Percentiles rank a stretch among this genome's conserved stretches.
phyloP scores from a whole-genome alignment of 345 rosid genomes.

The Firmiana major region DNA sequence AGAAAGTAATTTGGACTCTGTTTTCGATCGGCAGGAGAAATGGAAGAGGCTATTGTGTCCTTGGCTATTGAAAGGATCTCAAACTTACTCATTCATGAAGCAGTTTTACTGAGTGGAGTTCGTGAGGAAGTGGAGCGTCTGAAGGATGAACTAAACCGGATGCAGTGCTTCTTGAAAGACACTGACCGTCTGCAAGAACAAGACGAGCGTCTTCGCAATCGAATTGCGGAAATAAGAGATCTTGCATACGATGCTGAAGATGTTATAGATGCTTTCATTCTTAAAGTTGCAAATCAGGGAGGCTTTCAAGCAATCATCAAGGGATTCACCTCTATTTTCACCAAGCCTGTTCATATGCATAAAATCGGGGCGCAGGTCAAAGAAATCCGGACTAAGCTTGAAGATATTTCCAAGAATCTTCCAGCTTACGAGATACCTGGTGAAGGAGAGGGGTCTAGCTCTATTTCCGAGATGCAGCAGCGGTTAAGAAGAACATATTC shows the following conservation, averaged over 20 bases:
- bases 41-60: constrained; percentile 20
- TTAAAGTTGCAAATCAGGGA: neutral
- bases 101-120: neutral
- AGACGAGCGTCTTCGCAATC: neutral
- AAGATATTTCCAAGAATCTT: neutral
- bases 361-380: neutral
- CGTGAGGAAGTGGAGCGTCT: neutral
- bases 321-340: neutral
- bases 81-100: neutral
- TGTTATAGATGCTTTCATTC: neutral
- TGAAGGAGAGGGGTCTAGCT: neutral
- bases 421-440: neutral
- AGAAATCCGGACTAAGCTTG: neutral
- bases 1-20: no score
- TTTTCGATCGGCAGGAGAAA: neutral
- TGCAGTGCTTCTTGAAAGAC: neutral
- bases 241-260: neutral
- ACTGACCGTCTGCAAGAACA: neutral
- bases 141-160: neutral
- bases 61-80: neutral
- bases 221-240: constrained; percentile 4
- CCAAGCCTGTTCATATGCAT: neutral
- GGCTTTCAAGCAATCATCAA: neutral
- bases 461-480: neutral
- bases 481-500: constrained; percentile 5